These are phyloP conservation scores for Leishmania aethiopica DNA, from an alignment of 208 protist species.

Conservation along the genomic window DNA sequence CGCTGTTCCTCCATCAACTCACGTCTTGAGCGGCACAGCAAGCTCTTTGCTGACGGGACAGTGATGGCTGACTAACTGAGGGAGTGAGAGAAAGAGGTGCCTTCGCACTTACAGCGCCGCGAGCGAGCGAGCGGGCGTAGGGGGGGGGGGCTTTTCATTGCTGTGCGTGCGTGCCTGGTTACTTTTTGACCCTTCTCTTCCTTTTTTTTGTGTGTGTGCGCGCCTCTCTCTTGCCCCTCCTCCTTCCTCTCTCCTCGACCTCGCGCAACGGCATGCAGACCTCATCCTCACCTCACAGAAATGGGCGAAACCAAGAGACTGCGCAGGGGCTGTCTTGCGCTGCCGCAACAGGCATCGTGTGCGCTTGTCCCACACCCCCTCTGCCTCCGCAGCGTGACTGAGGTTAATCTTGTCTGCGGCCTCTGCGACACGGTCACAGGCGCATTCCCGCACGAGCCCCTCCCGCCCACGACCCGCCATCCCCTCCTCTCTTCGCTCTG, in stretches of 20 bases:
- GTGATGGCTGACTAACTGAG: neutral
- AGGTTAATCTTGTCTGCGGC: neutral
- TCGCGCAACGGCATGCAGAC: neutral
- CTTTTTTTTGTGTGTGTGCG: neutral
- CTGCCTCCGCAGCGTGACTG: neutral
- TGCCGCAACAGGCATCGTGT: neutral
- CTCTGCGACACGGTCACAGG: neutral
- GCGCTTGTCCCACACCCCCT: neutral
- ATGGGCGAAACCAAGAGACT: neutral
- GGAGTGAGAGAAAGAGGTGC: neutral
- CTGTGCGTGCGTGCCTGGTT: too few relatives aligned
- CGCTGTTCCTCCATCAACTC: slow-evolving; percentile 61
- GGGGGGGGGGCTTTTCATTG: too few relatives aligned
- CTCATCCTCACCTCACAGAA: neutral
- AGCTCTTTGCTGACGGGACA: neutral
- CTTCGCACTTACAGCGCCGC: neutral
- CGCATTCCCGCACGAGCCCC: neutral
- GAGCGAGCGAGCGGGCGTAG: neutral
- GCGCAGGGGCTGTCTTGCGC: neutral
- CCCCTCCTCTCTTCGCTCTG: neutral
- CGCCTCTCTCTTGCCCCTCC: neutral
- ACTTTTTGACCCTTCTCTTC: neutral
- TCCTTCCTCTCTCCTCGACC: neutral
- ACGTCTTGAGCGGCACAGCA: slow-evolving; percentile 10
- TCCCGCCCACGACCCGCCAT: neutral